These are phyloP conservation scores for Lycium ferocissimum DNA, from an alignment of 257 asterid species.

Conservation along the genomic window DNA sequence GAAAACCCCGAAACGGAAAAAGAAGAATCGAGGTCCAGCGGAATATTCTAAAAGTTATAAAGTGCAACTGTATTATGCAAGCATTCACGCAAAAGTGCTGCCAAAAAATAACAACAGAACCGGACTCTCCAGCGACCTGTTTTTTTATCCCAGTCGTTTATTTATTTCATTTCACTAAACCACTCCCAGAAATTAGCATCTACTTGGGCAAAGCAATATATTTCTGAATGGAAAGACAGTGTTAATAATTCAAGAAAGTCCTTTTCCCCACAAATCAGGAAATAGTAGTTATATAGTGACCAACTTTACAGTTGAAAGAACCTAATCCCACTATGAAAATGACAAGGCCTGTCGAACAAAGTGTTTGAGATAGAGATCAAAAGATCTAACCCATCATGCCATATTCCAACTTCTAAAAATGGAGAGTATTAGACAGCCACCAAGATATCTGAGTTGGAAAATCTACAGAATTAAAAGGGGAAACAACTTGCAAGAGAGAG, in stretches of 20 bases:
- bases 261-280: not conserved
- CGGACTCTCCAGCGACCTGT: not conserved
- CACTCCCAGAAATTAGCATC: not conserved
- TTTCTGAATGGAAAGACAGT: not conserved
- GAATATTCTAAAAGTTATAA: not conserved
- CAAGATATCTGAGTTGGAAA: not conserved
- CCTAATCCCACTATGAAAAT: slow-evolving; percentile 3
- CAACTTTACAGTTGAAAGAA: slow-evolving; percentile 19
- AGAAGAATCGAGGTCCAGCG: not conserved
- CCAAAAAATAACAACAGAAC: not conserved
- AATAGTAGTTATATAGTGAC: not conserved
- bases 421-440: not conserved
- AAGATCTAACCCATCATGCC: not conserved
- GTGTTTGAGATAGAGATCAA: slow-evolving; percentile 11
- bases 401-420: not conserved
- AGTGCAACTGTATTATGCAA: not conserved
- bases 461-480: slow-evolving; percentile 5
- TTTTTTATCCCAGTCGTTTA: not conserved
- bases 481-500: not conserved
- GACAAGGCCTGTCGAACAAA: not conserved
- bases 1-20: not conserved
- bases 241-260: not conserved
- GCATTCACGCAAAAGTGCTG: too few species aligned
- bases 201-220: not conserved
- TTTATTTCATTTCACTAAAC: not conserved